Evolutionary conservation across 176 grass and related monocot species (phyloP), one percentile per base, ranked within the genome.

Genomic region (Triticum dicoccoides): DNA sequence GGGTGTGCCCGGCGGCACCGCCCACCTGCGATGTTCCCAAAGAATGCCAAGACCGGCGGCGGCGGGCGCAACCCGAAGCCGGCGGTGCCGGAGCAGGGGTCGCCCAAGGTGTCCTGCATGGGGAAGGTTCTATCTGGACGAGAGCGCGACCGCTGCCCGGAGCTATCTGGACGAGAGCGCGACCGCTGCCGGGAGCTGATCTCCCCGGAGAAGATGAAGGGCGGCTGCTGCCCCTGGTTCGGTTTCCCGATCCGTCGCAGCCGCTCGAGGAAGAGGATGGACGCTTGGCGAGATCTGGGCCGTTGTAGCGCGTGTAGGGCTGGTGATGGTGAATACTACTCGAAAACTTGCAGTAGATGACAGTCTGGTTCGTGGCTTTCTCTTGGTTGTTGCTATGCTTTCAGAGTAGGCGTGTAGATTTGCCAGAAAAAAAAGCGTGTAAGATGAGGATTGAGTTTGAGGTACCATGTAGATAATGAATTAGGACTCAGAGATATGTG

Each of bases 81-180:
- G 0, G 92, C 92, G 18, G 89, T 89, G 25, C 88, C 92, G 41
- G 94, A 94, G 85, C 97, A 92, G 5, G 67, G 78, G 1, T 96
- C 97, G 1, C 97, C 97, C 10, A 99, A 99, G 82, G 87, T 99
- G 1, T 99, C 97, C 14, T 99, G 97, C 86, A 89, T 99, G 78
- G 97, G 97, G 24, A 99, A 96, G 87, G 92, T 99, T 11, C 86
- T 94, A 62, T 90, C 94, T 10, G 92, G 88, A 56, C 67, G 83
- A 30, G 80, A 89, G 42, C 73, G 59, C 27, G 76, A 83, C 2
- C 30, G 70, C 9, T 66, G 83, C 20, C 61, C 24, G 37, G 5
- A 52, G 49, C 49, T 6, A 62, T 90, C 94, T 10, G 92, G 88
- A 56, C 67, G 83, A 30, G 80, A 89, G 42, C 73, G 59, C 27